phyloP scores from a whole-genome alignment of 2,329 filamentous ascomycete genomes.

The Cyphellophora europaea region DNA sequence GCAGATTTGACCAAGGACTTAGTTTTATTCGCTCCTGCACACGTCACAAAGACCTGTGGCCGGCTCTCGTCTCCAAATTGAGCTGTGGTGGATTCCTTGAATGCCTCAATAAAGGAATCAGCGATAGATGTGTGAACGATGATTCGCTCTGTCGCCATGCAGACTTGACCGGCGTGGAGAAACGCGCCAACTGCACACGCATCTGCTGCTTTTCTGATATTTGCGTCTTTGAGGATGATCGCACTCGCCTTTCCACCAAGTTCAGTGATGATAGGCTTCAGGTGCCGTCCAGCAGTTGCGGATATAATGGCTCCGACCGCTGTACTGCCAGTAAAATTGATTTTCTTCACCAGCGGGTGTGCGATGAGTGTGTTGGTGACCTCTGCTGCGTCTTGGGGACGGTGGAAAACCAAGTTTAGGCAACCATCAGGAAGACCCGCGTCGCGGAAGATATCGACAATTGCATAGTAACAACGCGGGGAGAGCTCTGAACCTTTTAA shows the following conservation, averaged over 20 bases:
- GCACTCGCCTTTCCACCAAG: slow-evolving; percentile 73
- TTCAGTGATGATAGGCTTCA: slow-evolving; percentile 74
- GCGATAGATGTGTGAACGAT: slow-evolving; percentile 50
- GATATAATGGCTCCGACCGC: slow-evolving; percentile 63
- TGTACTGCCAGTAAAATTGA: slow-evolving; percentile 73
- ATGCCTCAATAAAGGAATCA: too few species aligned
- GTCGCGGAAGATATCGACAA: slow-evolving; percentile 57
- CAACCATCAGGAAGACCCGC: slow-evolving; percentile 68
- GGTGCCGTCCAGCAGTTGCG: slow-evolving; percentile 55
- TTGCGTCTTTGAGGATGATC: slow-evolving; percentile 70
- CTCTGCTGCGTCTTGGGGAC: slow-evolving; percentile 50
- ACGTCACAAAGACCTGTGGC: slow-evolving; percentile 30
- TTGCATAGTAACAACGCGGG: slow-evolving; percentile 53
- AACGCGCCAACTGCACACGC: slow-evolving; percentile 9
- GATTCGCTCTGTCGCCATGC: slow-evolving; percentile 75
- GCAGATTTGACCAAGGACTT: slow-evolving; percentile 46
- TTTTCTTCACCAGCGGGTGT: slow-evolving; percentile 57
- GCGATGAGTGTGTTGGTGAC: slow-evolving; percentile 61
- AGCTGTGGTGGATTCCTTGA: too few species aligned
- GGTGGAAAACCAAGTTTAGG: slow-evolving; percentile 59
- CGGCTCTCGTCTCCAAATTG: too few species aligned
- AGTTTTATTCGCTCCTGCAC: slow-evolving; percentile 43
- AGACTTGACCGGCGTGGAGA: slow-evolving; percentile 56
- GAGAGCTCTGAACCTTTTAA: slow-evolving; percentile 62
- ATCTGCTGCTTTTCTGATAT: slow-evolving; percentile 59